These are phyloP conservation scores for Rhynchosporium secalis DNA, from an alignment of 2,329 filamentous ascomycete species.

Conservation along the genomic window DNA sequence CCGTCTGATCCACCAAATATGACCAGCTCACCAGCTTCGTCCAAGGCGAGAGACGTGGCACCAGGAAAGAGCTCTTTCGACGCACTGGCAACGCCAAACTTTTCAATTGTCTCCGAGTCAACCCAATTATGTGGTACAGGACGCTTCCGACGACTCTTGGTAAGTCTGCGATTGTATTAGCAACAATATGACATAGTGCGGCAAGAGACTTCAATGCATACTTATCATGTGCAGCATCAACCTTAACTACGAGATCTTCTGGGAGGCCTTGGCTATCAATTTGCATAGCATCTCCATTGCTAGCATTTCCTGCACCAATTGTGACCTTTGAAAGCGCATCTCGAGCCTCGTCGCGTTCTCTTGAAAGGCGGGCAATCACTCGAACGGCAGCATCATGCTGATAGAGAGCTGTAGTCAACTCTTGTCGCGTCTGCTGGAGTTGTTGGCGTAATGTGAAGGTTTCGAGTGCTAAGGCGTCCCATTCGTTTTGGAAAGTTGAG, in stretches of 20 bases:
- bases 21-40: slow-evolving; percentile 58
- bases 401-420: slow-evolving; percentile 90
- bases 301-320: slow-evolving; percentile 58
- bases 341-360: slow-evolving; percentile 88
- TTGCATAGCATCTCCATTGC: slow-evolving; percentile 84
- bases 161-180: slow-evolving; percentile 58
- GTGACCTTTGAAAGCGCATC: slow-evolving; percentile 85
- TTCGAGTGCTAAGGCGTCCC: slow-evolving; percentile 91
- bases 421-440: slow-evolving; percentile 84
- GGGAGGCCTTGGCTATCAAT: slow-evolving; percentile 80
- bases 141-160: slow-evolving; percentile 86
- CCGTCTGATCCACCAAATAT: slow-evolving; percentile 65
- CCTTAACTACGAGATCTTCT: slow-evolving; percentile 66
- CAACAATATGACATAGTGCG: slow-evolving; percentile 1
- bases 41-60: slow-evolving; percentile 56
- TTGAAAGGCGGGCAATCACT: slow-evolving; percentile 88
- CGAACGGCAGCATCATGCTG: slow-evolving; percentile 96
- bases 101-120: slow-evolving; percentile 67
- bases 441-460: slow-evolving; percentile 90
- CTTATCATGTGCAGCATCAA: slow-evolving; percentile 80
- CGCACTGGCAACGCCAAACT: slow-evolving; percentile 54
- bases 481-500: slow-evolving; percentile 95
- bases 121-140: slow-evolving; percentile 84
- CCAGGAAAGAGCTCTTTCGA: slow-evolving; percentile 62
- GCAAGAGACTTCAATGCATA: slow-evolving; percentile 48